These are phyloP conservation scores for Xanthoparmelia taractica DNA, from an alignment of 495 filamentous ascomycete species.

Conservation along the genomic window DNA sequence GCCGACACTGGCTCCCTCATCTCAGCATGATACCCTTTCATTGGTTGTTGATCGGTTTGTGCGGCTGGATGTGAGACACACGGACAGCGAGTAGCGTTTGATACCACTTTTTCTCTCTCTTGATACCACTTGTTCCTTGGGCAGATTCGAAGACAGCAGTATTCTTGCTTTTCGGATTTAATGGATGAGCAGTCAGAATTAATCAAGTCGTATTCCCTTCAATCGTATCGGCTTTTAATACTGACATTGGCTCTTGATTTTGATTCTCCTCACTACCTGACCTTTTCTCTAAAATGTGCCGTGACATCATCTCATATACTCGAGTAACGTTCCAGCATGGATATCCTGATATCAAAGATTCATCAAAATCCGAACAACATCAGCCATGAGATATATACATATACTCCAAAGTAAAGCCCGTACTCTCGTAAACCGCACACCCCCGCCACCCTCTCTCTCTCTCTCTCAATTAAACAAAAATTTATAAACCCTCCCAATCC, in stretches of 20 bases:
- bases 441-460: too few relatives aligned
- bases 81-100: conserved; percentile 2
- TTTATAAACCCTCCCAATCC: conserved; percentile 17
- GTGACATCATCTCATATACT: too few relatives aligned
- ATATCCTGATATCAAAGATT: too few relatives aligned
- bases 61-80: conserved; percentile 1
- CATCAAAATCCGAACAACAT: too few relatives aligned
- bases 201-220: not conserved
- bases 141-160: not conserved
- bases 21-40: conserved; percentile 9
- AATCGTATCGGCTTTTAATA: not conserved
- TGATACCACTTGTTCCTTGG: too few relatives aligned
- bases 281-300: too few relatives aligned
- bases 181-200: not conserved
- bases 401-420: too few relatives aligned
- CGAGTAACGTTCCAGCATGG: not conserved
- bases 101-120: conserved; percentile 13
- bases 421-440: too few relatives aligned
- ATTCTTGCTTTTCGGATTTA: not conserved
- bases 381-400: too few relatives aligned
- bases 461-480: conserved; percentile 11
- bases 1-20: not conserved
- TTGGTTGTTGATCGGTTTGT: not conserved
- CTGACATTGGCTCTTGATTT: not conserved
- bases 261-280: not conserved